These are phyloP conservation scores for Silene coronaria DNA, from an alignment of 179 eudicot species.

Conservation along the genomic window DNA sequence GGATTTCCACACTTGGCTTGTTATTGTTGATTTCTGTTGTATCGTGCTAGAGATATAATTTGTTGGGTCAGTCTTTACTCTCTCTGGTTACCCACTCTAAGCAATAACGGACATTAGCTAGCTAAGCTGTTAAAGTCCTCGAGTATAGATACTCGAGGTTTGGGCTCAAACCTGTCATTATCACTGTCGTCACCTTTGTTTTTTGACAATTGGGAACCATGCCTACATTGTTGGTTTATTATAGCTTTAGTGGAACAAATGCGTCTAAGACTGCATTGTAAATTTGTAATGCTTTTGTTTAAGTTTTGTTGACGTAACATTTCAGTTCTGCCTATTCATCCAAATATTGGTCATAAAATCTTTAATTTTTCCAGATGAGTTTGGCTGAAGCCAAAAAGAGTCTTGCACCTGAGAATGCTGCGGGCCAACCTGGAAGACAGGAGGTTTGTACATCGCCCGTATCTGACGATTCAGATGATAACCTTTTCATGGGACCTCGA, in stretches of 20 bases:
- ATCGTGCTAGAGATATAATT: neutral
- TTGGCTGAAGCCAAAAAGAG: conserved; percentile 55
- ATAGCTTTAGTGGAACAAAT: too few species aligned
- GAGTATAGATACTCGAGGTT: neutral
- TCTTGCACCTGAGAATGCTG: conserved; percentile 32
- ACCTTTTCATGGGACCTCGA: conserved; percentile 30
- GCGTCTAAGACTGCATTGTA: too few species aligned
- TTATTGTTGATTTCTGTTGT: neutral
- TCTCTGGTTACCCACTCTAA: neutral
- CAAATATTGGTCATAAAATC: neutral
- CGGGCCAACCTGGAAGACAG: conserved; percentile 38
- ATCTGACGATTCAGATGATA: conserved; percentile 36
- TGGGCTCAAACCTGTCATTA: neutral
- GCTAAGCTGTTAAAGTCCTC: neutral
- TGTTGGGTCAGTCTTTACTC: neutral
- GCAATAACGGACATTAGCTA: neutral
- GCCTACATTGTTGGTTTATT: too few species aligned
- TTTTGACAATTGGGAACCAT: too few species aligned
- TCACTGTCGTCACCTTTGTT: neutral
- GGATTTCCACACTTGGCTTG: neutral
- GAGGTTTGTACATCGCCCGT: conserved; percentile 42
- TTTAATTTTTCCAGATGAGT: conserved; percentile 44
- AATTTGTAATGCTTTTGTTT: too few species aligned
- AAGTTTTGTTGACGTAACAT: too few species aligned
- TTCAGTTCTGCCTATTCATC: too few species aligned